Conservation (phyloP, 768 basidiomycete species). For the Amanita phalloides region DNA sequence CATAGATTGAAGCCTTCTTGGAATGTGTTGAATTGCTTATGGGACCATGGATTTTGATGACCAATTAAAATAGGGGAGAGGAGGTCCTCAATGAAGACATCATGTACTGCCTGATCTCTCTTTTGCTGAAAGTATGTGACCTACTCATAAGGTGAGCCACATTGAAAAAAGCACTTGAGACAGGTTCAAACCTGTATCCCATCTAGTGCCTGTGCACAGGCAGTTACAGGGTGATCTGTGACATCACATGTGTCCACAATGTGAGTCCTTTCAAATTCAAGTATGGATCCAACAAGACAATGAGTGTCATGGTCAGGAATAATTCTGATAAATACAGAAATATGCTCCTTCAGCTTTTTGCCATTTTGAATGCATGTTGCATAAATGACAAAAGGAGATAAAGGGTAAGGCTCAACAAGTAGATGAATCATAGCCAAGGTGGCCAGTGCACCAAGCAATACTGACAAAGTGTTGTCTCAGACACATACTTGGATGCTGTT, state of each 20-base stretch:
- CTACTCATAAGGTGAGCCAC: neutral
- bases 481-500: neutral
- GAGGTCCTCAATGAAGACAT: neutral
- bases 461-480: neutral
- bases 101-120: neutral
- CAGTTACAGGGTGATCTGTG: neutral
- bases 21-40: neutral
- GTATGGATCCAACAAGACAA: neutral
- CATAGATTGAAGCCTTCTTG: neutral
- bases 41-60: neutral
- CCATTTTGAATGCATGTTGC: neutral
- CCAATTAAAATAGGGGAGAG: neutral
- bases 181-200: neutral
- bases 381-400: neutral
- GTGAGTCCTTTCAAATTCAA: neutral
- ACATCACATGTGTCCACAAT: neutral
- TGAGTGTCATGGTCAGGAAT: neutral
- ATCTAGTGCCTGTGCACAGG: neutral
- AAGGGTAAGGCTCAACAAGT: neutral
- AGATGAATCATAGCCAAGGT: neutral
- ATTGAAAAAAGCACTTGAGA: neutral
- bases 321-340: neutral
- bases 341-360: neutral
- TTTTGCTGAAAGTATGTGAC: neutral
- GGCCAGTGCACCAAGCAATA: neutral